These are phyloP conservation scores for Neurospora sp. DNA, from an alignment of 495 filamentous ascomycete species.

Conservation along the genomic window DNA sequence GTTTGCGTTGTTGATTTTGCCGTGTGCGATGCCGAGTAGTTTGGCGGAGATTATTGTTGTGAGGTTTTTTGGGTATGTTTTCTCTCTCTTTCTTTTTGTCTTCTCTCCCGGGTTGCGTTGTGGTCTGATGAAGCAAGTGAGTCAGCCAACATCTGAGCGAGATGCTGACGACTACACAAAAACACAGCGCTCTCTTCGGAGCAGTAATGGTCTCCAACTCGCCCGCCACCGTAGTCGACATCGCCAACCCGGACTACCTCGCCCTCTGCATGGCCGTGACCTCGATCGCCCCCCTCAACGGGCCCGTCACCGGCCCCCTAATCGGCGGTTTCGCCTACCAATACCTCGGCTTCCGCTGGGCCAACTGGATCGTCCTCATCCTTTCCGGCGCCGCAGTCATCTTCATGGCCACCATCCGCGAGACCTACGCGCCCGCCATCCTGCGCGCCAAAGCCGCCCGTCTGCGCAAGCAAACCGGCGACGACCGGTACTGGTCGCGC, in stretches of 20 bases:
- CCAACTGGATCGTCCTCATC: slow-evolving; percentile 76
- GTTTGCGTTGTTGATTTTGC: slow-evolving; percentile 59
- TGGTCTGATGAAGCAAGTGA: background rate
- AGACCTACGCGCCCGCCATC: slow-evolving; percentile 71
- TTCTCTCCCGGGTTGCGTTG: background rate
- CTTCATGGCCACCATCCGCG: slow-evolving; percentile 46
- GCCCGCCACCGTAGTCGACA: slow-evolving; percentile 75
- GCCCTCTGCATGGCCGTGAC: slow-evolving; percentile 66
- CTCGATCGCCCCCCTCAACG: slow-evolving; percentile 71
- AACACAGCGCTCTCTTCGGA: slow-evolving; percentile 55
- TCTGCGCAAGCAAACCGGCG: slow-evolving; percentile 61
- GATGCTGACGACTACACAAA: slow-evolving; percentile 5
- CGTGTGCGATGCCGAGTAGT: slow-evolving; percentile 57
- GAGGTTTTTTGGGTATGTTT: slow-evolving; percentile 56
- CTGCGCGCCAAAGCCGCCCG: slow-evolving; percentile 58
- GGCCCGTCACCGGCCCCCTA: slow-evolving; percentile 47
- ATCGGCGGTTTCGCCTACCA: slow-evolving; percentile 55
- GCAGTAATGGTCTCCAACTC: slow-evolving; percentile 71
- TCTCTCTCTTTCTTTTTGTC: background rate
- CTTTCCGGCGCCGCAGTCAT: slow-evolving; percentile 46
- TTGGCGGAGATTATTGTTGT: slow-evolving; percentile 55
- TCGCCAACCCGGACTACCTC: slow-evolving; percentile 57
- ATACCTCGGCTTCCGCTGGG: slow-evolving; percentile 66
- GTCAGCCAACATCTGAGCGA: background rate
- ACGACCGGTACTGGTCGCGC: slow-evolving; percentile 65